Evolutionary conservation across 805 yeast species (phyloP).

Genomic region (Candida xiaguanensis): DNA sequence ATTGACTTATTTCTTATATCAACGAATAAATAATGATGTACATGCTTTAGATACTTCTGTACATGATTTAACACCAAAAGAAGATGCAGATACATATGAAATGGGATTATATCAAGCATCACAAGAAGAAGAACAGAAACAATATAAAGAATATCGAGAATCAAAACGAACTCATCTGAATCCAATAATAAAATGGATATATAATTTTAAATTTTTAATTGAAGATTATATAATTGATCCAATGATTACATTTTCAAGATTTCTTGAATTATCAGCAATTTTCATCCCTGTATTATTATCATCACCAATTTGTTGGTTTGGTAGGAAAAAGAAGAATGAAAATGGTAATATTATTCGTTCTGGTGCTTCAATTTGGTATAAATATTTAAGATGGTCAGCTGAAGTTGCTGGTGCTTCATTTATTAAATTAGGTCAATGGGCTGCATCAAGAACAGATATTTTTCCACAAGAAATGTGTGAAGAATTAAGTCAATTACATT

Average conservation of each 20-base stretch:
- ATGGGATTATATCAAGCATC: slow-evolving; percentile 61
- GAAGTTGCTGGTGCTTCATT: slow-evolving; percentile 92
- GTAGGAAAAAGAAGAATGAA: slow-evolving; percentile 34
- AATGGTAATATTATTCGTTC: slow-evolving; percentile 32
- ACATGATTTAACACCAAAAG: slow-evolving; percentile 43
- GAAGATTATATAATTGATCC: slow-evolving; percentile 68
- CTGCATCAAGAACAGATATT: slow-evolving; percentile 93
- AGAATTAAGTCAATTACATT: slow-evolving; percentile 73
- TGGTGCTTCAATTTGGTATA: slow-evolving; percentile 74
- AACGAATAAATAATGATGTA: slow-evolving; percentile 21
- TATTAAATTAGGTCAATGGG: slow-evolving; percentile 96
- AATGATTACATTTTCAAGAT: slow-evolving; percentile 59
- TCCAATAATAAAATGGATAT: slow-evolving; percentile 26
- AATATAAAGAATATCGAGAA: slow-evolving; percentile 31
- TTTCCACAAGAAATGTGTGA: slow-evolving; percentile 77
- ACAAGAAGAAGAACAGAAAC: slow-evolving; percentile 47
- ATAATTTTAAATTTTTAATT: slow-evolving; percentile 39
- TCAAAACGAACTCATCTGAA: slow-evolving; percentile 18
- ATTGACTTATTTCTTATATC: background rate
- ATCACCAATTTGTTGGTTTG: slow-evolving; percentile 65
- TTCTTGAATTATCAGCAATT: slow-evolving; percentile 60
- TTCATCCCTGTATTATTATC: slow-evolving; percentile 66
- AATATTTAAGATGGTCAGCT: slow-evolving; percentile 56
- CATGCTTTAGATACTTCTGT: slow-evolving; percentile 28
- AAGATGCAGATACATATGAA: slow-evolving; percentile 63